These are phyloP conservation scores for Prinsepia uniflora DNA, from an alignment of 306 rosid species.

Conservation along the genomic window DNA sequence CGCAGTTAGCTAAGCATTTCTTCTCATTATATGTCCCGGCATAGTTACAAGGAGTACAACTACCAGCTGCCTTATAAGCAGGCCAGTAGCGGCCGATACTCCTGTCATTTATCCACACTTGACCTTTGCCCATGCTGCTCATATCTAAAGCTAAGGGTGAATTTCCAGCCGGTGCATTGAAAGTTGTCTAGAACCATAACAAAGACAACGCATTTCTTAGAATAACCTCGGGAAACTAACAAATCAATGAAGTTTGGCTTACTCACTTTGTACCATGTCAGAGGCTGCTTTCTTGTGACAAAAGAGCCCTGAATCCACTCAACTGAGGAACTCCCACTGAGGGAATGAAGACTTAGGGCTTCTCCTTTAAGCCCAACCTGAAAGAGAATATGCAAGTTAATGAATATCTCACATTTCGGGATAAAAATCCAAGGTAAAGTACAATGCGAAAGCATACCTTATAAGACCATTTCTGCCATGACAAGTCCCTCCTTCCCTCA, in stretches of 20 bases:
- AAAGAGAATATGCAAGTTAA: slow-evolving; percentile 24
- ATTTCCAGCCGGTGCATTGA: slow-evolving; percentile 77
- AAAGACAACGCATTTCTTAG: slow-evolving; percentile 9
- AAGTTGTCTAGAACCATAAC: slow-evolving; percentile 59
- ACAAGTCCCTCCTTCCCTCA: slow-evolving; percentile 89
- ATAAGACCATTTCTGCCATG: slow-evolving; percentile 99
- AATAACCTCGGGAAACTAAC: slow-evolving; percentile 1
- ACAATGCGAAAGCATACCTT: slow-evolving; percentile 48
- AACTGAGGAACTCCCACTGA: slow-evolving; percentile 86
- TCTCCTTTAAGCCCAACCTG: slow-evolving; percentile 96
- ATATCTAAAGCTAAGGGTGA: slow-evolving; percentile 89
- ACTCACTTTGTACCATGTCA: slow-evolving; percentile 97
- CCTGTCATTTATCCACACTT: slow-evolving; percentile 83
- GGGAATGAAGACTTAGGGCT: slow-evolving; percentile 84
- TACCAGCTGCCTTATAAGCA: slow-evolving; percentile 85
- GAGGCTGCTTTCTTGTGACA: slow-evolving; percentile 65
- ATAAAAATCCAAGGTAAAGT: slow-evolving; percentile 11
- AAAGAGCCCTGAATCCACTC: slow-evolving; percentile 83
- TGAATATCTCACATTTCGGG: slow-evolving; percentile 30
- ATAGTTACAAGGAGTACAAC: slow-evolving; percentile 64
- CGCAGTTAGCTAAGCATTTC: slow-evolving; percentile 72
- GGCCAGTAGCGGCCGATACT: slow-evolving; percentile 94
- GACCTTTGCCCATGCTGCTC: slow-evolving; percentile 96
- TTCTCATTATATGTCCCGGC: slow-evolving; percentile 73
- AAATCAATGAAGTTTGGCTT: slow-evolving; percentile 15